Evolutionary conservation across 106 monocot genomes (phyloP), one percentile per base, ranked within the genome.

Genomic region (Apostasia ramifera): DNA sequence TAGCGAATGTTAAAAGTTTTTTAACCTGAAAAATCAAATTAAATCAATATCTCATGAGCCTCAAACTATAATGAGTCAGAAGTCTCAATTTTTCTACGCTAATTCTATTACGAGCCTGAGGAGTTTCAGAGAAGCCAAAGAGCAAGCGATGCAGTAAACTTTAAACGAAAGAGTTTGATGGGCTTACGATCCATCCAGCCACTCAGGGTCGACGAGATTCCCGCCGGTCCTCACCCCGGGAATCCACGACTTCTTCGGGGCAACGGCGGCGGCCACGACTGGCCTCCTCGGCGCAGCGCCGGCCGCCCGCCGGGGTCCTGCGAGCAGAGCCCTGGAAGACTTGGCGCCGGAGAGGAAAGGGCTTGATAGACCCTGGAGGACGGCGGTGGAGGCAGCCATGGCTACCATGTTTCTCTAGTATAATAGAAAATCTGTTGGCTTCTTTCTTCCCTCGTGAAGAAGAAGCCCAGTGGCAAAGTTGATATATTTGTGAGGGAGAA

Each of bases 111-210:
- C 26, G 26, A 26, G 26, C 26, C 26, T 26, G 26, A 26, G 26
- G 26, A 26, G 26, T 26, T 26, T 26, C 26, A 26, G 26, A 26
- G 26, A 26, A 26, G 26, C 26, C 0, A 26, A 26, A 26, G 26
- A 26, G 0, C 26, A 26, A 26, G 26, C 26, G 26, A 26, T 26
- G 26, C 26, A 26, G 26, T 26, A 26, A 26, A 26, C 26, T 26
- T 26, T 26, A 26, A 26, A 26, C 26, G 26, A 10, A 3, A 3
- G 1, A 62, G 42, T 62, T 50, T 50, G 12, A 1, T 8, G 12
- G n/a, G 62, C 62, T 89, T 87, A 97, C 92, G 95, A 97, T 78
- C 92, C 95, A 62, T 97, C 95, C 44, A 97, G 97, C 97, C 92
- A 97, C 37, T 88, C 78, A 7, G 97, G 97, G 80, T 92, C 86